A percentile compares a stretch with the other conserved stretches of the same genome.
phyloP scores from a whole-genome alignment of 768 basidiomycete genomes.

The Lyophyllum shimeji region DNA sequence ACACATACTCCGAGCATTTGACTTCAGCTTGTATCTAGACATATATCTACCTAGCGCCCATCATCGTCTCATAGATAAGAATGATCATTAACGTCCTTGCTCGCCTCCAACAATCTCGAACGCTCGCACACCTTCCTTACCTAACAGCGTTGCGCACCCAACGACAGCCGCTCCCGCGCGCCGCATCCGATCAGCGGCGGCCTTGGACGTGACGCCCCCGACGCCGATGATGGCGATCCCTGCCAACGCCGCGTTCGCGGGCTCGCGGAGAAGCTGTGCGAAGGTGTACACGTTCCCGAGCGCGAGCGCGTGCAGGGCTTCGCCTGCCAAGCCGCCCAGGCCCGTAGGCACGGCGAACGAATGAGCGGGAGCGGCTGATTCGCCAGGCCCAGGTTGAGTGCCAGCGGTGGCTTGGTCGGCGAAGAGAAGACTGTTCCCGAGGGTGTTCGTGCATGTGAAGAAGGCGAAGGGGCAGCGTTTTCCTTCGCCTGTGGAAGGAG shows the following conservation, averaged over 20 bases:
- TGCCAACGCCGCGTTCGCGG: conserved; percentile 37
- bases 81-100: not conserved
- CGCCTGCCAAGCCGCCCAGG: conserved; percentile 76
- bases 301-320: conserved; percentile 70
- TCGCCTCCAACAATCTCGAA: conserved; percentile 42
- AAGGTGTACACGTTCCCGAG: conserved; percentile 78
- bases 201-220: conserved; percentile 73
- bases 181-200: conserved; percentile 66
- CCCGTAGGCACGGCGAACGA: conserved; percentile 66
- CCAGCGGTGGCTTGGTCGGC: conserved; percentile 41
- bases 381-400: conserved; percentile 5
- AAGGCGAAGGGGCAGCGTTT: conserved; percentile 56
- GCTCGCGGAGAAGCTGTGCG: conserved; percentile 43
- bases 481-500: conserved; percentile 7
- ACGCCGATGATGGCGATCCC: conserved; percentile 69
- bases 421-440: conserved; percentile 70
- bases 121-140: conserved; percentile 51
- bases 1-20: not conserved
- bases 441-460: conserved; percentile 78
- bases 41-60: not conserved
- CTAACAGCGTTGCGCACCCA: conserved; percentile 55
- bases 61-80: not conserved
- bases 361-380: conserved; percentile 12
- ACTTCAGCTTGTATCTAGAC: not conserved
- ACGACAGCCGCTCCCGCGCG: conserved; percentile 73